Conservation (phyloP, 2,329 filamentous ascomycete species). For the Fusarium sterilihyphosum region DNA sequence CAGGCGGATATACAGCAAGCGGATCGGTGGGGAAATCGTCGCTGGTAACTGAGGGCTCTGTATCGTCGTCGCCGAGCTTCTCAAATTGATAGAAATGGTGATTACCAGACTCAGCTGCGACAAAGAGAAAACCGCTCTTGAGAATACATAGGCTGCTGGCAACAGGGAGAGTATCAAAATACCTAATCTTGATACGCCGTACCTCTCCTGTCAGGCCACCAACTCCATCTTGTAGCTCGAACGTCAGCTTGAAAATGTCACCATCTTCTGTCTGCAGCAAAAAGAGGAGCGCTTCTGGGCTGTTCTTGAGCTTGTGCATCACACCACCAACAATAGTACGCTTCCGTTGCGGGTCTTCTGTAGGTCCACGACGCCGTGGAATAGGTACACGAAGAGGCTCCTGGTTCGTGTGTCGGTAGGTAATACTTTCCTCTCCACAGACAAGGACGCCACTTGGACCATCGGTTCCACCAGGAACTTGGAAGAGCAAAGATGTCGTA, state of each 20-base stretch:
- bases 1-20: slow-evolving; percentile 75
- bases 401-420: slow-evolving; percentile 96
- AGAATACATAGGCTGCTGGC: slow-evolving; percentile 89
- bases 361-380: slow-evolving; percentile 84
- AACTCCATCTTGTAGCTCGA: slow-evolving; percentile 87
- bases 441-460: slow-evolving; percentile 95
- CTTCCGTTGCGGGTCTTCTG: slow-evolving; percentile 91
- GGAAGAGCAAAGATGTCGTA: slow-evolving; percentile 88
- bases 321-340: slow-evolving; percentile 87
- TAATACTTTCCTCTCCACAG: slow-evolving; percentile 93
- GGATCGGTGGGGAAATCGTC: slow-evolving; percentile 83
- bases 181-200: slow-evolving; percentile 87
- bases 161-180: slow-evolving; percentile 94
- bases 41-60: slow-evolving; percentile 85
- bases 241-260: slow-evolving; percentile 94
- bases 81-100: slow-evolving; percentile 97
- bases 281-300: slow-evolving; percentile 91
- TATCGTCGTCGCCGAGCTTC: slow-evolving; percentile 93
- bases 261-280: slow-evolving; percentile 95
- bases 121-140: slow-evolving; percentile 94
- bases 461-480: slow-evolving; percentile 92
- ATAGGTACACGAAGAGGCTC: slow-evolving; percentile 89
- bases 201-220: slow-evolving; percentile 85
- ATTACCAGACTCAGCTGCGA: slow-evolving; percentile 91
- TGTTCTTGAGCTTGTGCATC: slow-evolving; percentile 92